Base-by-base conservation (phyloP, 352 stramenopile genomes). In the Pythium aquatile region DNA sequence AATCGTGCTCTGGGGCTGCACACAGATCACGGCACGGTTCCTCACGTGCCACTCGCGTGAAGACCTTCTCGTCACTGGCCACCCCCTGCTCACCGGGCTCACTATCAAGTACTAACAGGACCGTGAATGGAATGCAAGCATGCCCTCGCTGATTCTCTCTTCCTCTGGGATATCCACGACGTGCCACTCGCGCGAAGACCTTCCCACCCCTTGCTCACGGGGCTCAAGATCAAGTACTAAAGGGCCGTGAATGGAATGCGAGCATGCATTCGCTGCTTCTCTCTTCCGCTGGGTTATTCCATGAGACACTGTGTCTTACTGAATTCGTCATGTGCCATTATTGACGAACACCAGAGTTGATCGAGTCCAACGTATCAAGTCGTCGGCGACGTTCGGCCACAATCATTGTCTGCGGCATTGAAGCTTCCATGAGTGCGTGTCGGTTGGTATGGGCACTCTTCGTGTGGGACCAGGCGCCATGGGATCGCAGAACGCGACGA, bases 1-100 rank as follows among this genome's bases (percentile, higher is more conserved):
- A 0, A 48, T 94, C 2, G 75, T 85, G 49, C 68, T 94, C 1
- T 92, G 80, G 79, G 85, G 85, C 2, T 94, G 85, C 61, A 94
- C 85, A 1, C 85, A 93, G 78, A 83, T 94, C 60, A 91, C 81
- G 0, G 76, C 78, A 5, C 72, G 82, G 11, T 93, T 91, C 42
- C 69, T 94, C 28, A 90, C 76, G 0, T 75, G 80, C 55, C 85
- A 94, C 61, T 80, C 79, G 1, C 72, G 72, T 13, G 80, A 93
- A 30, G 74, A 88, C 1, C 63, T 94, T 1, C 61, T 91, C 32
- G 71, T 91, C 16, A 77, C 72, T 0, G 85, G 85, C 1, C 83
- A 94, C 37, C 83, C 85, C 28, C 58, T 91, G 46, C 62, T 93
- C 14, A 94, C 83, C 6, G 85, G 85, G 0, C 70, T 94, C 20